phyloP scores from a whole-genome alignment of 306 rosid genomes.

The Quercus dentata region DNA sequence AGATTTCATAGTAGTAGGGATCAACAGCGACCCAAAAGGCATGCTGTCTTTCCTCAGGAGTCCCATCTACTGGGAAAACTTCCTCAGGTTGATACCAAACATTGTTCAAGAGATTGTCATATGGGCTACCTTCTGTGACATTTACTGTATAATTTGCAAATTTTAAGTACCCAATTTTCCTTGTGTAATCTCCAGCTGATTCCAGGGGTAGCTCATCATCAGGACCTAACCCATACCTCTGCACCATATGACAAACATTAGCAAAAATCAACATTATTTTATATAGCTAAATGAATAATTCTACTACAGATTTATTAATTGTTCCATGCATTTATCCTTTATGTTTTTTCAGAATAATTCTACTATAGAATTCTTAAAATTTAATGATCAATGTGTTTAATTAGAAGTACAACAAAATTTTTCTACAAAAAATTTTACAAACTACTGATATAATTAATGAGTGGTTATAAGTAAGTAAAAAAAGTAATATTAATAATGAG shows the following conservation, averaged over 20 bases:
- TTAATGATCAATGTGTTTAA: too few species aligned
- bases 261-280: background rate
- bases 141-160: conserved; percentile 47
- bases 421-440: too few species aligned
- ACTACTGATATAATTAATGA: too few species aligned
- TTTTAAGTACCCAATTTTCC: conserved; percentile 37
- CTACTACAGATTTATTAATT: too few species aligned
- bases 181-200: conserved; percentile 46
- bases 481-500: too few species aligned
- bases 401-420: too few species aligned
- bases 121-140: conserved; percentile 9
- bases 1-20: conserved; percentile 23
- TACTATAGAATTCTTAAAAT: too few species aligned
- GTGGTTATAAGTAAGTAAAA: too few species aligned
- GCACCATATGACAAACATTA: background rate
- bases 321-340: too few species aligned
- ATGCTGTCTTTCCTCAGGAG: conserved; percentile 50
- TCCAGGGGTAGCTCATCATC: conserved; percentile 40
- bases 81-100: conserved; percentile 70
- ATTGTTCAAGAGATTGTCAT: conserved; percentile 45
- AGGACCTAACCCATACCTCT: conserved; percentile 54
- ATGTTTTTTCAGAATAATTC: too few species aligned
- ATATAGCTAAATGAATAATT: background rate
- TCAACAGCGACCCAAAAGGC: conserved; percentile 57
- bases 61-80: conserved; percentile 51